Base-by-base conservation (phyloP, 176 grass and related monocot genomes). In the Bothriochloa decipiens region DNA sequence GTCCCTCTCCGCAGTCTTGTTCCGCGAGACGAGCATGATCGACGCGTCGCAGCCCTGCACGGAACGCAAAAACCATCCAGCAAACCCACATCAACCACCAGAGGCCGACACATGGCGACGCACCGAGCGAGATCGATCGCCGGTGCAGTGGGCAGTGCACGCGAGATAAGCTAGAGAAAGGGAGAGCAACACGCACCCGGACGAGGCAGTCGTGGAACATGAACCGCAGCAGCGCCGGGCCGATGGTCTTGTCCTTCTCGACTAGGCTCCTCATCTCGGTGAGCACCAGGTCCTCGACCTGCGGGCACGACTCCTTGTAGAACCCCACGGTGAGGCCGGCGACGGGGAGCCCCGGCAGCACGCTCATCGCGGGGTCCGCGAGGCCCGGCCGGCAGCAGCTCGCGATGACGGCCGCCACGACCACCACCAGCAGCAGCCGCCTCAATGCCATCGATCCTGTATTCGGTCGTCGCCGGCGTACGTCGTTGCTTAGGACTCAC, bases 151-250 rank as follows among this genome's bases (percentile, higher is more conserved):
- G 29, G 29, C 29, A 32, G 29, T 32, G 29, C 29, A 32, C 29
- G 29, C 29, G 35, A 36, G 35, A 36, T 3, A 36, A 36, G 35
- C 35, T 4, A 40, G 0, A 16, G 37, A 45, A 71, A 15, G 1
- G 4, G 22, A 7, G 4, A 40, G 26, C 3, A 15, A n/a, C 29
- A 32, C 7, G 14, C n/a, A 92, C 87, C 85, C 82, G 81, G 84
- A 86, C 87, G 84, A 92, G 89, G 86, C 87, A 92, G 90, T 92
- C 90, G 84, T 92, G 90, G 72, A 92, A 41, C 61, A 86, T 80
- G 67, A 92, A 72, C 10, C 90, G 90, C 20, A 92, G 87, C 79
- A 92, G 62, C 77, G 90, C 90, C 49, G 90, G 82, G 2, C 37
- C 83, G 74, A 88, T 67, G 45, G 65, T 89, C 72, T 0, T 6